A percentile compares a stretch with the other conserved stretches of the same genome.
Conservation (phyloP, 176 grass and related monocot genomes). For the Aechmea fasciata region DNA sequence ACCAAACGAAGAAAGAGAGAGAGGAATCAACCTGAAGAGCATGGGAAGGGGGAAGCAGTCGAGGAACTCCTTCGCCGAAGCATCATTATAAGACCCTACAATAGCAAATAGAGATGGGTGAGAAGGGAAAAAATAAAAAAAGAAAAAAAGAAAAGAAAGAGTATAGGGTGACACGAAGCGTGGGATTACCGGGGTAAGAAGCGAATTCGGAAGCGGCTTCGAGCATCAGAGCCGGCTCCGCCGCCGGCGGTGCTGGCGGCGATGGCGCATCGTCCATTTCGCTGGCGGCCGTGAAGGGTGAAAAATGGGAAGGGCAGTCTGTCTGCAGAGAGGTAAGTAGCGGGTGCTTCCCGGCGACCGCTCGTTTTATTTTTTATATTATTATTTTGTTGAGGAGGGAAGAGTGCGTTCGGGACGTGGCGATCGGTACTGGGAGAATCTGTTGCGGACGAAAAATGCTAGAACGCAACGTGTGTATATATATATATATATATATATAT, state of each 20-base stretch:
- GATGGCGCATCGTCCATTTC: not conserved
- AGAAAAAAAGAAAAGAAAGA: no score
- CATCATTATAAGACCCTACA: constrained; percentile 60
- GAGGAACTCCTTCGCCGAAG: constrained; percentile 59
- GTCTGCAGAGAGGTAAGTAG: no score
- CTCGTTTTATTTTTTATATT: no score
- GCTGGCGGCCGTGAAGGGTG: no score
- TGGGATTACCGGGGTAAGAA: constrained; percentile 49
- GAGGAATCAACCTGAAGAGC: constrained; percentile 43
- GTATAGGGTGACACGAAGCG: not conserved
- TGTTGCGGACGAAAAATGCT: no score
- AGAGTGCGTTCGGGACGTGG: no score
- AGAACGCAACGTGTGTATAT: no score
- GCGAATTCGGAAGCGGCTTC: constrained; percentile 60
- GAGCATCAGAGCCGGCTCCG: constrained; percentile 38
- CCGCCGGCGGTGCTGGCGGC: constrained; percentile 11
- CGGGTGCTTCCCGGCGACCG: no score
- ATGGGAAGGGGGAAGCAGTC: constrained; percentile 57
- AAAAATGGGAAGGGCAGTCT: no score
- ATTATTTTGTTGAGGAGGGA: no score
- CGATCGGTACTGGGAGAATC: no score
- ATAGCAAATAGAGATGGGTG: not conserved
- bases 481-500: no score
- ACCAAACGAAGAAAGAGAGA: not conserved
- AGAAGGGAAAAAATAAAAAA: not conserved